Base-by-base conservation (phyloP, 257 asterid species). In the Mitragyna speciosa region DNA sequence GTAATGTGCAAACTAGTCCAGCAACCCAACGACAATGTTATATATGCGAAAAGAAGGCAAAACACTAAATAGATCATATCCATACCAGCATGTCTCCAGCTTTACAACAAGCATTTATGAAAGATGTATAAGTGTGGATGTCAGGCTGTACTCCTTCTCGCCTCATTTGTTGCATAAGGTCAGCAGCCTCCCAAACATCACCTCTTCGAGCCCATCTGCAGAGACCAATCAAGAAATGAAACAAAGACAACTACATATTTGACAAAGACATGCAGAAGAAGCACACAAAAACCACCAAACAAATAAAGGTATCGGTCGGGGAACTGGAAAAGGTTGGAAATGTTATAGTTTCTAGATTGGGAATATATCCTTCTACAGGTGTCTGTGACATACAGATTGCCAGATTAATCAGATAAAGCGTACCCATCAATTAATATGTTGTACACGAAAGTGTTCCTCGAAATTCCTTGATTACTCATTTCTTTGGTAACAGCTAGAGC, bases 111-210 rank as follows among this genome's bases (percentile, higher is more conserved):
- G 97, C 97, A 84, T 92, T 96, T 78, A 96, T 82, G 77, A 94
- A 92, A 68, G 99, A 96, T 17, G 99, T 96, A 87, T 88, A 94
- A 45, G 99, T 96, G 83, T 89, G 99, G 86, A 96, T 94, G 85
- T 96, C 99, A 2, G 99, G 99, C 80, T 86, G 91, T 68, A 94
- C 98, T 61, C 95, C 93, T 81, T 88, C 97, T 87, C 89, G 87
- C 81, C 96, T 91, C 99, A 96, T 96, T 82, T 94, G 99, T 87
- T 96, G 99, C 97, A 96, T 92, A 85, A 96, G 76, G 83, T 96
- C 99, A 65, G 98, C 95, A 78, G 99, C 98, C 88, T 96, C 99
- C 99, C 99, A 96, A 78, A 91, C 97, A 83, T 96, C 99, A 78
- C 99, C 99, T 84, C 99, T 89, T 39, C 98, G 95, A 73, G 98